These are phyloP conservation scores for Lentinula aciculospora DNA, from an alignment of 768 basidiomycete species.

Conservation along the genomic window DNA sequence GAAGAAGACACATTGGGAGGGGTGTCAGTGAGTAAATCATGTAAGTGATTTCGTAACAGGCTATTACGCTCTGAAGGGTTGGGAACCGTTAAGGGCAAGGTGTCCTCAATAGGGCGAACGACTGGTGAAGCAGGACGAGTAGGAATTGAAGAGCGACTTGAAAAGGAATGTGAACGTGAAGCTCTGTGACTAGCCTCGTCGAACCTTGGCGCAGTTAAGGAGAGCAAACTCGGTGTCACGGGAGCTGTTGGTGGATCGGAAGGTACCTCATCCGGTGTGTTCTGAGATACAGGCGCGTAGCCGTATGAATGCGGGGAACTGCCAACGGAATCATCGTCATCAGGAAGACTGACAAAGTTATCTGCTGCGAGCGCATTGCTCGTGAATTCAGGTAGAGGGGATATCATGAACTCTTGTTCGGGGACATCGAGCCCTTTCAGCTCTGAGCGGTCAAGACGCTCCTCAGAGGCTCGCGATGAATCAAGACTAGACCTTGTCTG, in stretches of 20 bases:
- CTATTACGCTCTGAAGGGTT: slow-evolving; percentile 14
- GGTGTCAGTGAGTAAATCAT: slow-evolving; percentile 39
- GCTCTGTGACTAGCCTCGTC: slow-evolving; percentile 6
- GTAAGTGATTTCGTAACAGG: slow-evolving; percentile 31
- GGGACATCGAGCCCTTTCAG: slow-evolving; percentile 23
- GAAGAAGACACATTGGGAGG: slow-evolving; percentile 33
- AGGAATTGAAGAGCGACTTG: slow-evolving; percentile 15
- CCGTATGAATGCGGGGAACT: slow-evolving; percentile 15
- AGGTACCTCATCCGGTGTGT: slow-evolving; percentile 2
- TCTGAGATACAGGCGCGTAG: slow-evolving; percentile 11
- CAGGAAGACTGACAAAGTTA: slow-evolving; percentile 27
- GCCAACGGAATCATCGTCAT: slow-evolving; percentile 14
- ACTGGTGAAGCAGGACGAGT: slow-evolving; percentile 12
- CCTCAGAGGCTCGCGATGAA: slow-evolving; percentile 8
- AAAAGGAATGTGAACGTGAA: slow-evolving; percentile 18
- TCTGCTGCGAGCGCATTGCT: slow-evolving; percentile 23
- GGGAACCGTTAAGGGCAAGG: slow-evolving; percentile 13
- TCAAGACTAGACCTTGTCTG: neutral
- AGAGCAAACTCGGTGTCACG: slow-evolving; percentile 13
- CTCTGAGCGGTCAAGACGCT: slow-evolving; percentile 27
- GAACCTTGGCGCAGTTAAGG: slow-evolving; percentile 11
- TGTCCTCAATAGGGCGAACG: slow-evolving; percentile 14
- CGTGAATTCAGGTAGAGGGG: slow-evolving; percentile 38
- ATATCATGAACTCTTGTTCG: slow-evolving; percentile 32
- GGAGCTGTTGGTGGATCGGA: slow-evolving; percentile 2